A percentile compares a stretch with the other conserved stretches of the same genome.
Conservation (phyloP, 495 filamentous ascomycete species). For the Tuber borchii region DNA sequence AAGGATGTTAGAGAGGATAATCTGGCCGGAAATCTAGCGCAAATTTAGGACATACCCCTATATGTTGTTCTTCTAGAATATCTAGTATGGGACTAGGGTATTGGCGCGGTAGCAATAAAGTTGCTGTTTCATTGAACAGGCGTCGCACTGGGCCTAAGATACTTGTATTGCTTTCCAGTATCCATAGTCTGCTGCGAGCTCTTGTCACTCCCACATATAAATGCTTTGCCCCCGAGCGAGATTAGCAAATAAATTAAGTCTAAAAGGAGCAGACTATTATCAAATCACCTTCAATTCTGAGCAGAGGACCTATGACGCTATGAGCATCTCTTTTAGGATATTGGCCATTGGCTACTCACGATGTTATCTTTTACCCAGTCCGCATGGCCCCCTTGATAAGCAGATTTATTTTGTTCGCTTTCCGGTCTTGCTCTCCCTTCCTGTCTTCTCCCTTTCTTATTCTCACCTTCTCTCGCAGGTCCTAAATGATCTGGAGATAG, state of each 20-base stretch:
- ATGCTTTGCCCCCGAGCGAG: too few species aligned
- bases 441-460: not conserved
- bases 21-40: not conserved
- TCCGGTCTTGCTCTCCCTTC: not conserved
- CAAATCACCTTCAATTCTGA: constrained; percentile 24
- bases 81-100: constrained; percentile 9
- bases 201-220: too few species aligned
- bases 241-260: too few species aligned
- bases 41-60: not conserved
- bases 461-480: not conserved
- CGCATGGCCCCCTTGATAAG: not conserved
- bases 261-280: not conserved
- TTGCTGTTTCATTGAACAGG: constrained; percentile 12
- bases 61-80: not conserved
- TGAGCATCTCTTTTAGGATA: not conserved
- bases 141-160: constrained; percentile 8
- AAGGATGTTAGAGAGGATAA: constrained; percentile 1
- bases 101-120: not conserved
- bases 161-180: too few species aligned
- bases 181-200: too few species aligned
- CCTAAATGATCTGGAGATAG: not conserved
- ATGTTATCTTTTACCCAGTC: constrained; percentile 12
- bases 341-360: not conserved
- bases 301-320: constrained; percentile 12
- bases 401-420: not conserved